Evolutionary conservation across 2,329 filamentous ascomycete species (phyloP), one percentile per base, ranked within the genome.

Genomic region (Aspergillus sp.): DNA sequence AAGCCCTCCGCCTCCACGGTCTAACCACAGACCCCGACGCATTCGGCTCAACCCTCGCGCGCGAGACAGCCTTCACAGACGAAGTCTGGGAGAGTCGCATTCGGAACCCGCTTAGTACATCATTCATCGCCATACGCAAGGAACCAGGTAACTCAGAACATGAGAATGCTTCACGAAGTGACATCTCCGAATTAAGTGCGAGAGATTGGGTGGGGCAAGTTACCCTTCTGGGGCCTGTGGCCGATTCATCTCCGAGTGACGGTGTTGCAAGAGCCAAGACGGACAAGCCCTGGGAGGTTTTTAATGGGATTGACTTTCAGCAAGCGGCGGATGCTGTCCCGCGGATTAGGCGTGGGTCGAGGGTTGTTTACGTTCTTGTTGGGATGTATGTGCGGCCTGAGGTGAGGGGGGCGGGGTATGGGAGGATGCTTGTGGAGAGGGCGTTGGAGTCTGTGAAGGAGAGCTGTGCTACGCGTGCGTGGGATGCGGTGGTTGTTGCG

Each of bases 361-460:
- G 15, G 8, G 46, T 51, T 9, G 34, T 45, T 6, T 57, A 57
- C 31, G 15, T 51, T 7, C 34, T 57, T 6, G 31, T 43, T 1
- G 55, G 31, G 17, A 34, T 51, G 55, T 57, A 50, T 45, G 55
- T 57, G 6, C 47, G 49, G 15, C 47, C 46, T 15, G 31, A 43
- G n/a, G 31, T 7, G 17, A n/a, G 55, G 1, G 31, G 47, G 0
- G 48, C 6, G 3, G 55, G 55, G 22, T 28, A 50, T 51, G 55
- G 55, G 17, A 34, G 5, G 47, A n/a, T 47, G 13, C 25, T 51
- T 2, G 19, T 57, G 4, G 47, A 57, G 47, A 23, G 19, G 17
- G 31, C 55, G 2, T 13, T 51, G 31, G 22, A 8, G 3, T 15
- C 23, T 30, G 46, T 57, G 5, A 7, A 19, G 7, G 47, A 11